Evolutionary conservation across 2,329 filamentous ascomycete genomes (phyloP), one percentile per base, ranked within the genome.

Genomic region (Harringtonia lauricola): DNA sequence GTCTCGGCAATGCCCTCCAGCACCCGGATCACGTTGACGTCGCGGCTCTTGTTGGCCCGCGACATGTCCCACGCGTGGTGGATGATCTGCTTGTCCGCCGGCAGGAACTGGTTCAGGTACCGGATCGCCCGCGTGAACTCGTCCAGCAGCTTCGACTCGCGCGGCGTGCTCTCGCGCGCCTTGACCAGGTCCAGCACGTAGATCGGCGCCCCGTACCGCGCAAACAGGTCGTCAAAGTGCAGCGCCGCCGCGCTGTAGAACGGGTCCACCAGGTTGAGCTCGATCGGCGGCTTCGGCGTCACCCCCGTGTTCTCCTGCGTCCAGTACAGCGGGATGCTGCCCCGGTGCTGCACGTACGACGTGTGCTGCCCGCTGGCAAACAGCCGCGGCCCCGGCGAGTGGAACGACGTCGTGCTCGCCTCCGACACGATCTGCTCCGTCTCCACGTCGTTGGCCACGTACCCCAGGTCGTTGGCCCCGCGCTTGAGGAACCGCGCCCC

Each of bases 21-120:
- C 1, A 85, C 94, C 21, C 83, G 83, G 52, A 98, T 96, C 3
- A 98, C 92, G 64, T 98, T 89, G 55, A 94, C 85, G 45, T 92
- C 89, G 30, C 86, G 81, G 54, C 82, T 79, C 64, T 98, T 98
- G 17, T 90, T 87, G 6, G 92, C 90, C 46, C 92, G 76, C 49
- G 89, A 95, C 92, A 98, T 98, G 59, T 98, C 92, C 79, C 92
- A 98, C 3, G 90, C 88, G 54, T 92, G 87, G 60, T 98, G 90
- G 10, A 90, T 78, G 41, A 98, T 94, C 58, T 86, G 87, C 57
- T 89, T 86, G 44, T 81, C 81, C 2, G 72, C 64, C 0, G 92
- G 90, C 2, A 98, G 68, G 46, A 94, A 95, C 57, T 96, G 90
- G 52, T 96, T 98, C 39, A 98, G 78, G 54, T 98, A 98, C 35